Base-by-base conservation (phyloP, 1,139 yeast species). In the Kurtzmaniella quercitrusa region DNA sequence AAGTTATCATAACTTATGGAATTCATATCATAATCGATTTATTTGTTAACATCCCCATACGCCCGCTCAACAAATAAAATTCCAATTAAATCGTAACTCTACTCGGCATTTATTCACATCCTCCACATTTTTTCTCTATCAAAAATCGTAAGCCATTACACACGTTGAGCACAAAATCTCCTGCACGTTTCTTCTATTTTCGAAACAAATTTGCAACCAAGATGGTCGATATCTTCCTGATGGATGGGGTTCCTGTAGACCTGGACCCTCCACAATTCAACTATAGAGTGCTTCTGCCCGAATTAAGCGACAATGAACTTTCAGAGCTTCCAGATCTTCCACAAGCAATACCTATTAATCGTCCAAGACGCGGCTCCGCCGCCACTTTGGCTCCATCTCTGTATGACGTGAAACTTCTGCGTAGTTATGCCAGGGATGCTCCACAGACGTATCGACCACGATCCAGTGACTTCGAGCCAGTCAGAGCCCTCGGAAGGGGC, bases 401-500 rank as follows among this genome's bases (percentile, higher is more conserved):
- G 38, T 30, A 17, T 20, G 44, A 42, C 20, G 36, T 12, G 38
- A 45, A 6, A 38, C 50, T 3, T 56, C 60, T 12, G 60, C 66
- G 0, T 54, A 63, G 8, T 46, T 63, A 18, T 48, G 55, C 18
- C 48, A 53, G 35, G n/a, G 34, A 30, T 20, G 40, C 33, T 12
- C 36, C 23, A 22, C 23, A 12, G n/a, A 38, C 42, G 5, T 60
- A 59, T 46, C 59, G 54, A 46, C 75, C 77, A 3, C 60, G 59
- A 16, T 56, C 73, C 11, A 53, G 69, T 1, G 96, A 89, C 58
- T 89, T 89, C 54, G 82, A 78, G 49, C 86, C 87, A 2, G 64
- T 89, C 9, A 84, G 82, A 59, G 94, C 88, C 0, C 68, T 89
- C n/a, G 97, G 97, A 0, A 80, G 82, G 49, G 97, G 97, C 2